Evolutionary conservation across 768 basidiomycete species (phyloP), one percentile per base, ranked within the genome.

Genomic region (Solioccasus polychromus): DNA sequence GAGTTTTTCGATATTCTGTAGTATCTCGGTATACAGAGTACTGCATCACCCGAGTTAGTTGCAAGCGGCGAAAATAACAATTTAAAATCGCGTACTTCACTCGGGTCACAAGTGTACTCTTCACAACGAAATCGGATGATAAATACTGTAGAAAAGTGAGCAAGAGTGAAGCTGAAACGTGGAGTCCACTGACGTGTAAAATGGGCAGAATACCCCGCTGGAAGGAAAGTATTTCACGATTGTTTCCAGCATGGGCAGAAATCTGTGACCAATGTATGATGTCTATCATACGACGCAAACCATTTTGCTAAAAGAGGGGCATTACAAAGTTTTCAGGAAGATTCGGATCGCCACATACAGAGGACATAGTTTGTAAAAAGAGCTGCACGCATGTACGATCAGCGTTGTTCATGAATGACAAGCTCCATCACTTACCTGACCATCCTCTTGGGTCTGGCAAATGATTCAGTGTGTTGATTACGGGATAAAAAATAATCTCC

Each of bases 111-210:
- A 80, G 51, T 1, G 76, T 82, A 50, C 77, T 80, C 59, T 79
- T 79, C 30, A 82, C 55, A 6, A 85, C 73, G 36, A 75, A 74
- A 17, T 79, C 75, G 8, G 82, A 82, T 0, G 82, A 72, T 31
- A 80, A 60, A 57, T 81, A 82, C 80, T 84, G 37, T 15, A n/a
- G 35, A 31, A 15, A 42, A 4, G 43, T 52, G 41, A 53, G 43
- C 9, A 2, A 2, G 12, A 18, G 15, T 8, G 17, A 5, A 24
- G 3, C 5, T 10, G 14, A 2, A 28, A n/a, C 8, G 20, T 24
- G 15, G 10, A 7, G 14, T 15, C 4, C 62, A n/a, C n/a, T 32
- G 48, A 81, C 82, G 26, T 72, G 64, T n/a, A 85, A 60, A 14
- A 85, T 50, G 0, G 77, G 77, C 6, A 84, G 52, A 48, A 75